A percentile compares a stretch with the other conserved stretches of the same genome.
phyloP scores from a whole-genome alignment of 768 basidiomycete genomes.

The Grammothele lineata region DNA sequence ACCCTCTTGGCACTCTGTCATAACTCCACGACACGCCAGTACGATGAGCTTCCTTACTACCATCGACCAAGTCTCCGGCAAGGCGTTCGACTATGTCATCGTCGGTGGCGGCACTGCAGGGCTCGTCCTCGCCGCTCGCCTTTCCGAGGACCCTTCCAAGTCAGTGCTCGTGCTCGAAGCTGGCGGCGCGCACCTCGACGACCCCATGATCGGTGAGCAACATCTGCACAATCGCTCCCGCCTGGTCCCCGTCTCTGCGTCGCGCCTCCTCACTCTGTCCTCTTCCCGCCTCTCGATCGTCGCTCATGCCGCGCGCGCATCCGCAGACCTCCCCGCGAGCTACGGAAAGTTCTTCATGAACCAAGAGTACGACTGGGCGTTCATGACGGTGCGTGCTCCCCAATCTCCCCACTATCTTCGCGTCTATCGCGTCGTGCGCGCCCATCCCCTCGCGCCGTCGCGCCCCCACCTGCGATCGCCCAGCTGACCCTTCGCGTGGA shows the following conservation, averaged over 20 bases:
- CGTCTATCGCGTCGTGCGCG: too few species aligned
- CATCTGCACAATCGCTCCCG: not conserved
- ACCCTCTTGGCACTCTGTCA: too few species aligned
- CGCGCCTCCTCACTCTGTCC: not conserved
- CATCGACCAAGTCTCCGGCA: not conserved
- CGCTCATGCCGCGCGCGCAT: not conserved
- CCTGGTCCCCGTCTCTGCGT: too few species aligned
- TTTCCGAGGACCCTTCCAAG: constrained; percentile 31
- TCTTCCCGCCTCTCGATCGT: not conserved
- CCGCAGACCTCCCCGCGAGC: constrained; percentile 1
- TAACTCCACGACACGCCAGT: too few species aligned
- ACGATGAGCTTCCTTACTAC: not conserved
- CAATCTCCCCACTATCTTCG: not conserved
- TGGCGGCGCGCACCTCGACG: constrained; percentile 16
- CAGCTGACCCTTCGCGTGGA: not conserved
- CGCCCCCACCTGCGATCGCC: too few species aligned
- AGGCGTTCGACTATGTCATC: constrained; percentile 4
- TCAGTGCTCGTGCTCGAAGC: constrained; percentile 33
- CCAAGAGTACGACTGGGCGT: constrained; percentile 13
- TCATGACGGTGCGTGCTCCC: constrained; percentile 8
- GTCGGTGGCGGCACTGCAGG: constrained; percentile 23
- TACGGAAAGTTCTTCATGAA: constrained; percentile 5
- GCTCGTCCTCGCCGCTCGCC: constrained; percentile 33
- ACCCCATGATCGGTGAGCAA: constrained; percentile 1
- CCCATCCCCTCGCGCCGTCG: too few species aligned